Percentiles rank a stretch among this genome's conserved stretches.
These are phyloP conservation scores for Penicillium nordicum DNA, from an alignment of 2,329 filamentous ascomycete genomes.

Conservation along the genomic window DNA sequence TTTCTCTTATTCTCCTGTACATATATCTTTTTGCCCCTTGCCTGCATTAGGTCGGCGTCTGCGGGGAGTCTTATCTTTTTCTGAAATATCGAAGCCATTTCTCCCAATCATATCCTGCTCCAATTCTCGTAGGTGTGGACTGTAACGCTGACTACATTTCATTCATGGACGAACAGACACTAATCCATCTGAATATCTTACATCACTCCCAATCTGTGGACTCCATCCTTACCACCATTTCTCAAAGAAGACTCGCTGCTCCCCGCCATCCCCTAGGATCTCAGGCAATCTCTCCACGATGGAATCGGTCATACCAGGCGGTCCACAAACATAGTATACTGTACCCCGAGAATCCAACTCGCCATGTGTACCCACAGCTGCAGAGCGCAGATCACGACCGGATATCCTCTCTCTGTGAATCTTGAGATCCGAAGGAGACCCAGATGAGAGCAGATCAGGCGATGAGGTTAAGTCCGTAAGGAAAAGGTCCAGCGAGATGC, in stretches of 20 bases:
- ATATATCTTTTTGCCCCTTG: slow-evolving; percentile 19
- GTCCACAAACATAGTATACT: slow-evolving; percentile 66
- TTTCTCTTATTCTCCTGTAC: slow-evolving; percentile 16
- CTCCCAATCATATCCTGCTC: slow-evolving; percentile 1
- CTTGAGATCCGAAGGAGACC: slow-evolving; percentile 23
- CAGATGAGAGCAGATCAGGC: slow-evolving; percentile 5
- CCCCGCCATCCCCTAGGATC: slow-evolving; percentile 42
- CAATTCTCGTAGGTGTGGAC: neutral
- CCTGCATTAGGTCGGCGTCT: slow-evolving; percentile 23
- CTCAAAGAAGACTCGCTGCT: slow-evolving; percentile 54
- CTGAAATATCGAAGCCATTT: slow-evolving; percentile 18
- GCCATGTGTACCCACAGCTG: slow-evolving; percentile 30
- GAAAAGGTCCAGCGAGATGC: slow-evolving; percentile 35
- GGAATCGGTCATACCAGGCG: slow-evolving; percentile 66
- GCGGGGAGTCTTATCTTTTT: slow-evolving; percentile 15
- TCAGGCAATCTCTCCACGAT: slow-evolving; percentile 48
- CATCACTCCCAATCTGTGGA: neutral
- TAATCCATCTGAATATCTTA: neutral
- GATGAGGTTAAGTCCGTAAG: slow-evolving; percentile 27
- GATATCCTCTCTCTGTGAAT: slow-evolving; percentile 35
- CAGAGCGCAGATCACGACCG: slow-evolving; percentile 35
- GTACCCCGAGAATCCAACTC: slow-evolving; percentile 33
- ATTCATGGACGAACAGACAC: neutral
- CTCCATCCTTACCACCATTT: slow-evolving; percentile 57
- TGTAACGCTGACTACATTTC: neutral